These are phyloP conservation scores for Fusarium sp. DNA, from an alignment of 2,329 filamentous ascomycete genomes.

Conservation along the genomic window DNA sequence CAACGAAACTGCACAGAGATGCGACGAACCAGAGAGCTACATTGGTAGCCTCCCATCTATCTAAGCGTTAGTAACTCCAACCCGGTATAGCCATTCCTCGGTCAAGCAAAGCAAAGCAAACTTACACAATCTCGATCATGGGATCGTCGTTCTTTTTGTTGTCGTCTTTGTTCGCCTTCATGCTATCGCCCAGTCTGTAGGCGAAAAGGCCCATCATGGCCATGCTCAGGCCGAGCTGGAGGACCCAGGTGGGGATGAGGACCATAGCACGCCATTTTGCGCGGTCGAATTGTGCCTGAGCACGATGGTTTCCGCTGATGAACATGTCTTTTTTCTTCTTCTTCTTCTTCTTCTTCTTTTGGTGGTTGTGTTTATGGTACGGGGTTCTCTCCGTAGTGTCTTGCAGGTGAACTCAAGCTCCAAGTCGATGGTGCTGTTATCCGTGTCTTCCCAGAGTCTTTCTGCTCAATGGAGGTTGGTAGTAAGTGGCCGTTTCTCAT, in stretches of 20 bases:
- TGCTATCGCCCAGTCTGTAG: slow-evolving; percentile 63
- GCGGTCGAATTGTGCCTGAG: slow-evolving; percentile 65
- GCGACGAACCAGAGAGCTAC: slow-evolving; percentile 62
- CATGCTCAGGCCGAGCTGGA: slow-evolving; percentile 61
- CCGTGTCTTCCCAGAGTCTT: slow-evolving; percentile 27
- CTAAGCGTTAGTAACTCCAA: slow-evolving; percentile 2
- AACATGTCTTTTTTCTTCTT: slow-evolving; percentile 10
- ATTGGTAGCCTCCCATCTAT: slow-evolving; percentile 67
- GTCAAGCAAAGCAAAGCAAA: slow-evolving; percentile 15
- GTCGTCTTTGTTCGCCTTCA: slow-evolving; percentile 58
- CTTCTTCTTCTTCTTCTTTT: neutral
- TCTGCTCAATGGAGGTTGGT: slow-evolving; percentile 21
- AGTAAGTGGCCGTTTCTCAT: slow-evolving; percentile 23
- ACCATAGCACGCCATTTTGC: slow-evolving; percentile 64
- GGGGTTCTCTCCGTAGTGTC: neutral
- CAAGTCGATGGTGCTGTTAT: slow-evolving; percentile 6
- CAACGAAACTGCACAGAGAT: slow-evolving; percentile 61
- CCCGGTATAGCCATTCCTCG: neutral
- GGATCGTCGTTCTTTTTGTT: slow-evolving; percentile 56
- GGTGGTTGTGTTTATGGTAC: neutral
- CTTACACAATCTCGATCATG: slow-evolving; percentile 65
- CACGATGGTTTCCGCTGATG: slow-evolving; percentile 58
- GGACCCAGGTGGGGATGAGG: slow-evolving; percentile 63
- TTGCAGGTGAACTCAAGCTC: neutral
- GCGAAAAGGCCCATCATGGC: slow-evolving; percentile 65